phyloP scores from a whole-genome alignment of 768 basidiomycete genomes.

The Lyophyllum atratum region DNA sequence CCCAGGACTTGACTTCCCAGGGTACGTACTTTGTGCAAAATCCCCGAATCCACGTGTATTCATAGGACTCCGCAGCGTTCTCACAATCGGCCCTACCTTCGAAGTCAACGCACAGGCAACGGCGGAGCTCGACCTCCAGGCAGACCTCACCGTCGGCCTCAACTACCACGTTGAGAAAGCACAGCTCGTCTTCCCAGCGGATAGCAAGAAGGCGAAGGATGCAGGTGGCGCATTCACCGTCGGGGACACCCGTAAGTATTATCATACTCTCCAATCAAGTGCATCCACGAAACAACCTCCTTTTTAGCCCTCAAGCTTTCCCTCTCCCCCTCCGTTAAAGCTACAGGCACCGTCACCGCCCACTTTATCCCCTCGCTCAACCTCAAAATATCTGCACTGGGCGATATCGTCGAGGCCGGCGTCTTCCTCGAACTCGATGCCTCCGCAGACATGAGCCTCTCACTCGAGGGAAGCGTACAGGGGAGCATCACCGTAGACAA shows the following conservation, averaged over 20 bases:
- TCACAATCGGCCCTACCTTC: constrained; percentile 51
- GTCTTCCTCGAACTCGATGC: constrained; percentile 46
- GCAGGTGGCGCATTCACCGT: constrained; percentile 31
- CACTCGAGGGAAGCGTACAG: constrained; percentile 21
- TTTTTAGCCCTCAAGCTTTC: constrained; percentile 41
- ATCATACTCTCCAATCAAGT: background rate
- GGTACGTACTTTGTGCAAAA: constrained; percentile 29
- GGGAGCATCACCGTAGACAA: constrained; percentile 13
- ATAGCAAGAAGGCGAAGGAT: constrained; percentile 17
- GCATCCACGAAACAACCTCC: background rate
- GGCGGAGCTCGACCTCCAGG: constrained; percentile 35
- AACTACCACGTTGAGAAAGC: constrained; percentile 44
- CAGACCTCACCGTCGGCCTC: constrained; percentile 43
- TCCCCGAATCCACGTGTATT: background rate
- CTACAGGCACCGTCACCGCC: constrained; percentile 42
- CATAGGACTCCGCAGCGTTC: constrained; percentile 31
- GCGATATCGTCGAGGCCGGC: constrained; percentile 31
- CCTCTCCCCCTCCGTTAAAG: constrained; percentile 38
- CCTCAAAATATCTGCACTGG: constrained; percentile 45
- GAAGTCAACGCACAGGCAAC: constrained; percentile 38
- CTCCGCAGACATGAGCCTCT: constrained; percentile 31
- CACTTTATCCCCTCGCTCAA: constrained; percentile 52
- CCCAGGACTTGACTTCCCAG: constrained; percentile 52
- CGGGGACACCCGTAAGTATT: constrained; percentile 43
- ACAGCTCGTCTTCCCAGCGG: constrained; percentile 45